Conservation (phyloP, 1,284 basidiomycete species). For the Moniliella sp. region DNA sequence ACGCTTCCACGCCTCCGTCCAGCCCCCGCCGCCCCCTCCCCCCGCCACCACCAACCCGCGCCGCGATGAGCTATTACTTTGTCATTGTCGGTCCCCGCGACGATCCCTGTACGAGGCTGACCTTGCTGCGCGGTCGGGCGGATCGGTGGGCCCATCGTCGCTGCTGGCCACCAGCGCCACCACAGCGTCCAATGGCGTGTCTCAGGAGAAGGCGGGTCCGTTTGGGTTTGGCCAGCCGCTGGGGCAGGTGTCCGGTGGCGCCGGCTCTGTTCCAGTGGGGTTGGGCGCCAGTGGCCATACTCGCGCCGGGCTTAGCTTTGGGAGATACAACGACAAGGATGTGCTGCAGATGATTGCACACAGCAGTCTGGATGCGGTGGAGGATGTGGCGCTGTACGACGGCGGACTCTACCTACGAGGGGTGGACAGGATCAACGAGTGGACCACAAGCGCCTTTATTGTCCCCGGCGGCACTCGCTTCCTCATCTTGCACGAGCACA, state of each 20-base stretch:
- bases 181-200: no score
- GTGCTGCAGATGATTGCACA: conserved; percentile 31
- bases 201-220: neutral
- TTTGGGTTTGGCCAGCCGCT: neutral
- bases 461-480: conserved; percentile 25
- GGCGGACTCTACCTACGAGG: conserved; percentile 21
- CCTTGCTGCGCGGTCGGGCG: conserved; percentile 12
- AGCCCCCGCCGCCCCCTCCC: no score
- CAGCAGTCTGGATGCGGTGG: conserved; percentile 21
- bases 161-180: conserved; percentile 2
- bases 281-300: no score
- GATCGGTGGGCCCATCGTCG: conserved; percentile 3
- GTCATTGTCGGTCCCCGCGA: conserved; percentile 25
- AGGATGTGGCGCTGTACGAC: conserved; percentile 17
- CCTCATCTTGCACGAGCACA: conserved; percentile 28
- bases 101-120: conserved; percentile 29
- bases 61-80: conserved; percentile 28
- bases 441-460: conserved; percentile 19
- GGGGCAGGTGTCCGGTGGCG: no score
- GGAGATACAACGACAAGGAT: conserved; percentile 7
- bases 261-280: neutral
- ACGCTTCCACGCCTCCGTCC: no score
- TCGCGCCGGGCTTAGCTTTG: conserved; percentile 10
- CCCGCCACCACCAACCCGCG: no score
- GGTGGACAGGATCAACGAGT: conserved; percentile 27